Conservation (phyloP, 805 yeast genomes). For the Kurtzmaniella fragi region DNA sequence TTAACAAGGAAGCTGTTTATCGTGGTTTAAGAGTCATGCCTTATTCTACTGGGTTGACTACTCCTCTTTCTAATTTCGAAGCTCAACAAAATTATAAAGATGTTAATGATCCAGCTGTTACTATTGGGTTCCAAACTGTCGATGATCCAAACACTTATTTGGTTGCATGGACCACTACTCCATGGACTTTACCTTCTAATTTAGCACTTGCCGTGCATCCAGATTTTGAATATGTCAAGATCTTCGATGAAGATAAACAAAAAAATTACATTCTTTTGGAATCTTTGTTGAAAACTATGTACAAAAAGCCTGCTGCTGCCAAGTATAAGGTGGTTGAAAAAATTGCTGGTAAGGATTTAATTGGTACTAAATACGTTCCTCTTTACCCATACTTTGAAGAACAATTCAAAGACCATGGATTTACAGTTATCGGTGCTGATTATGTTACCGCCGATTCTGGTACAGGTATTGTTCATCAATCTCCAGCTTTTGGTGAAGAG, state of each 20-base stretch:
- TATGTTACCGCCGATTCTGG: slow-evolving; percentile 93
- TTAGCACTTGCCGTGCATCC: slow-evolving; percentile 90
- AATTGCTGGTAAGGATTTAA: slow-evolving; percentile 73
- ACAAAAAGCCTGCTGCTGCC: slow-evolving; percentile 92
- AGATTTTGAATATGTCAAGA: slow-evolving; percentile 84
- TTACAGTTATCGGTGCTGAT: slow-evolving; percentile 74
- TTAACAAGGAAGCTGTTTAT: slow-evolving; percentile 82
- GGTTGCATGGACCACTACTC: slow-evolving; percentile 99
- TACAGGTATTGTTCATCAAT: slow-evolving; percentile 98
- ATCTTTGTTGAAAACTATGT: slow-evolving; percentile 71
- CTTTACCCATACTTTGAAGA: slow-evolving; percentile 77
- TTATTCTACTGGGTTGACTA: slow-evolving; percentile 94
- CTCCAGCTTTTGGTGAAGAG: slow-evolving; percentile 99
- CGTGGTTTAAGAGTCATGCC: slow-evolving; percentile 98
- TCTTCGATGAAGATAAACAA: slow-evolving; percentile 82
- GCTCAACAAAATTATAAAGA: slow-evolving; percentile 98
- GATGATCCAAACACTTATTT: slow-evolving; percentile 78
- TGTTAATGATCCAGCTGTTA: slow-evolving; percentile 94
- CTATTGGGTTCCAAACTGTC: slow-evolving; percentile 77
- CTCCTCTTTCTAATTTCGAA: slow-evolving; percentile 95
- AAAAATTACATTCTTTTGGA: slow-evolving; percentile 81
- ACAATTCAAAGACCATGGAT: slow-evolving; percentile 69
- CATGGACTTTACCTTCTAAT: slow-evolving; percentile 98
- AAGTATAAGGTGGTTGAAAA: slow-evolving; percentile 79
- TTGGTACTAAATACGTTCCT: slow-evolving; percentile 78